Evolutionary conservation across 116 monocot species (phyloP), one percentile per base, ranked within the genome.

Genomic region (Thalassia testudinum): DNA sequence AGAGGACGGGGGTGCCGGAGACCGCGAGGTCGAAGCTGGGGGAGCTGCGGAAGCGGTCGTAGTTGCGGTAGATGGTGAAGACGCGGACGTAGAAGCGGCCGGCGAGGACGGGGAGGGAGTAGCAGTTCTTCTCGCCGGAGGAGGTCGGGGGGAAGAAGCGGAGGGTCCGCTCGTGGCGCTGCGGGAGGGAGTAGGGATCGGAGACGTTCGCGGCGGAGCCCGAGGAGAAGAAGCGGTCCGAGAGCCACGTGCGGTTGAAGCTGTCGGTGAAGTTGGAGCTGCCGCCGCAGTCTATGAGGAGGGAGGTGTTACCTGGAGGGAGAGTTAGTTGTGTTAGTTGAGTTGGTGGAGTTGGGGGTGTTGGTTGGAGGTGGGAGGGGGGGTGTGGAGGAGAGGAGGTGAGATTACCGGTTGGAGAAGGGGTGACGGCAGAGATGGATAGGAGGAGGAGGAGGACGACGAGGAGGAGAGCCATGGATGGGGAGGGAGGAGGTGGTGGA

Each of bases 11-110:
- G 19, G 89, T 88, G 50, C 72, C 76, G 61, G 72, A 85, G 15
- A 88, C 56, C 25, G 95, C 75, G 62, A 97, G 85, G 56, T 97
- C 95, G 71, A 81, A 97, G 70, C 72, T 74, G 5, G 95, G 95
- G 21, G 88, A 26, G 37, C 64, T 71, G 49, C 74, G 50, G 57
- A 75, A 74, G 59, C 74, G 47, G 71, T 97, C 89, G 72, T 97
- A 97, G 68, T 97, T 97, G 72, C 87, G 88, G 73, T 95, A 95
- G 30, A 88, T 67, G 22, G 84, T 81, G 73, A 95, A 95, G 43
- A 72, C 54, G 43, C 95, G 83, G 29, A 88, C 26, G 67, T 84
- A 84, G 72, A 74, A 87, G 34, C 95, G 78, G 42, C 80, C 80
- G 12, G 70, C 25, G 17, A 67, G 75, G 19, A 76, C 66, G 29